Conservation (phyloP, 805 yeast genomes). For the Wickerhamiella bombiphila region DNA sequence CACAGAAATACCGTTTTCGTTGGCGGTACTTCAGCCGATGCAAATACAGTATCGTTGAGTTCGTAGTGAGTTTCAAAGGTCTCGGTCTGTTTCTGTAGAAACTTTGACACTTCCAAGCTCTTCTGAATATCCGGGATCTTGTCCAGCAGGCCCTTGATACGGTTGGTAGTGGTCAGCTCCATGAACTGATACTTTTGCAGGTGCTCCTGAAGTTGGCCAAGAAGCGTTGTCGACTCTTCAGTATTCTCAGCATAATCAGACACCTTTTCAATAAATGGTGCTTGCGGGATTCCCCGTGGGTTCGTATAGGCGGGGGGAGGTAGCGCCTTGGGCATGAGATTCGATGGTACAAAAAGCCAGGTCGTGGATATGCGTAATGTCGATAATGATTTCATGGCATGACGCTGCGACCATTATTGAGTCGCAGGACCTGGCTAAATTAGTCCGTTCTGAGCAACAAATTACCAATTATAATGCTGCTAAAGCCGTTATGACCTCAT, state of each 20-base stretch:
- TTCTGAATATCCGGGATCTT: slow-evolving; percentile 89
- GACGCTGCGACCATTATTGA: slow-evolving; percentile 9
- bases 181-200: slow-evolving; percentile 36
- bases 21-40: slow-evolving; percentile 60
- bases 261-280: slow-evolving; percentile 80
- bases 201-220: slow-evolving; percentile 71
- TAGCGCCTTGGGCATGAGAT: slow-evolving; percentile 13
- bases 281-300: slow-evolving; percentile 93
- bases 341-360: too few species aligned
- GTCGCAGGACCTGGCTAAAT: slow-evolving; percentile 13
- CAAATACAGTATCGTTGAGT: slow-evolving; percentile 80
- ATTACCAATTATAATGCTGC: slow-evolving; percentile 16
- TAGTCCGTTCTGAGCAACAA: slow-evolving; percentile 20
- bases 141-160: slow-evolving; percentile 32
- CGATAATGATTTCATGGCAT: slow-evolving; percentile 12
- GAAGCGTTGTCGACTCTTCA: slow-evolving; percentile 54
- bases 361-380: not conserved
- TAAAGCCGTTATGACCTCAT: slow-evolving; percentile 11
- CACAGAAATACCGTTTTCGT: slow-evolving; percentile 64
- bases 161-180: slow-evolving; percentile 28
- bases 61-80: slow-evolving; percentile 69
- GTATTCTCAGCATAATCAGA: slow-evolving; percentile 57
- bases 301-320: slow-evolving; percentile 31
- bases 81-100: slow-evolving; percentile 36
- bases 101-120: slow-evolving; percentile 59